Percentiles rank a stretch among this genome's conserved stretches.
These are phyloP conservation scores for thale cress (Arabidopsis thaliana) DNA, from an alignment of 345 rosid genomes.

Conservation along the genomic window DNA sequence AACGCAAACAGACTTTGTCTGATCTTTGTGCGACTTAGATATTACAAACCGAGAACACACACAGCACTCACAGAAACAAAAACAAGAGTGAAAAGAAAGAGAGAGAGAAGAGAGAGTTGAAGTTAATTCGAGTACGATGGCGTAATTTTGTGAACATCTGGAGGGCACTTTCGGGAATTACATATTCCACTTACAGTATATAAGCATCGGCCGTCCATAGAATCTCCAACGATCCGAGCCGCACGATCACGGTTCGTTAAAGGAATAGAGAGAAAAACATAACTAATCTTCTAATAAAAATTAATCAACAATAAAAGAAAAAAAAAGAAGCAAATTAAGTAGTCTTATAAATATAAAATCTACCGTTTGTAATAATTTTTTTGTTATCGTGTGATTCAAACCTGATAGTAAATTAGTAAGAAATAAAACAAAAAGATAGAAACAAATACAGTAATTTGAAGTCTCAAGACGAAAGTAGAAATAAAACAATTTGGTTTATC, in stretches of 20 bases:
- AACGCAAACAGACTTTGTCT: neutral
- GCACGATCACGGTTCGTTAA: conserved; percentile 5
- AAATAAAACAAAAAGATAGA: no score
- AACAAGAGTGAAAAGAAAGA: neutral
- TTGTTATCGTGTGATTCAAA: no score
- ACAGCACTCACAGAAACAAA: neutral
- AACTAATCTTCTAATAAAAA: no score
- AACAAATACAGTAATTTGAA: neutral
- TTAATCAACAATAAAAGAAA: neutral
- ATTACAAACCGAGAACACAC: neutral
- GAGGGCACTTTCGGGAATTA: conserved; percentile 45
- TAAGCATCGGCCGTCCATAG: conserved; percentile 8
- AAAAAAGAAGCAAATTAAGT: neutral
- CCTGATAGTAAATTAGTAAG: no score
- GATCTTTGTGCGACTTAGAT: conserved; percentile 20
- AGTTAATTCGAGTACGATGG: conserved; percentile 16
- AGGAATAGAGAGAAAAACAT: no score
- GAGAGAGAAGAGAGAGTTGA: conserved; percentile 15
- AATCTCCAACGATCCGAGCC: conserved; percentile 22
- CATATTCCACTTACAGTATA: neutral
- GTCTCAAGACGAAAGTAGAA: neutral
- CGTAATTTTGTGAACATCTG: conserved; percentile 39
- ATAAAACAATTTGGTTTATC: neutral
- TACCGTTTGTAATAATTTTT: no score
- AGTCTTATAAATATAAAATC: no score